Evolutionary conservation across 495 filamentous ascomycete genomes (phyloP).

Genomic region (Penicillium arizonense): DNA sequence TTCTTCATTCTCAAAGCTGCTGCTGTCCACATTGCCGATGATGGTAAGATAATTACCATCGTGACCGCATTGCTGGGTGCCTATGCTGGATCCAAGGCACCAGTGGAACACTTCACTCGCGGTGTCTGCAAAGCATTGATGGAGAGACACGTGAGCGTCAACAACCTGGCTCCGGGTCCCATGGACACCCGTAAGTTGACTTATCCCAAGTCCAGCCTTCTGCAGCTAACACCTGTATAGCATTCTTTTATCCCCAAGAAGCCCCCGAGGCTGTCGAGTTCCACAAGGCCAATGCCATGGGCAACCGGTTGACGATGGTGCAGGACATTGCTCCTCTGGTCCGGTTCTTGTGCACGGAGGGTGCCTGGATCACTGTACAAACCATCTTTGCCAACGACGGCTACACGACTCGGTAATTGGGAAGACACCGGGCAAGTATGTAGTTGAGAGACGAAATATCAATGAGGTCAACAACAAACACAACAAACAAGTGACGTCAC

Average conservation of each 20-base stretch:
- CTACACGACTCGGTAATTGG: constrained; percentile 32
- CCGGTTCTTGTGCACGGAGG: constrained; percentile 36
- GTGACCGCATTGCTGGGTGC: constrained; percentile 36
- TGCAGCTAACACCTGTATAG: constrained; percentile 9
- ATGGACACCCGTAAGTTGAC: constrained; percentile 41
- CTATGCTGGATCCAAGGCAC: constrained; percentile 39
- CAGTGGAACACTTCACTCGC: constrained; percentile 40
- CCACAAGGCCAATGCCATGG: constrained; percentile 34
- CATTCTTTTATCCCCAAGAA: constrained; percentile 39
- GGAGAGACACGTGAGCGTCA: constrained; percentile 31
- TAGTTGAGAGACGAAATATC: neutral
- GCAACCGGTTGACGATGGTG: constrained; percentile 28
- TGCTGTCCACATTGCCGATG: constrained; percentile 19
- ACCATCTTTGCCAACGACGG: constrained; percentile 44
- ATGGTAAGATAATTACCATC: neutral
- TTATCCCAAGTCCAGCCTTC: neutral
- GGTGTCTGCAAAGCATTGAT: constrained; percentile 41
- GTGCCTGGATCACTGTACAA: constrained; percentile 37
- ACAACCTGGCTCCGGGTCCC: constrained; percentile 37
- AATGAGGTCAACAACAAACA: neutral
- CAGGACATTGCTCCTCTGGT: constrained; percentile 38
- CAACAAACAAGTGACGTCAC: neutral
- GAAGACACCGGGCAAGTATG: neutral
- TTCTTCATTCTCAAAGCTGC: constrained; percentile 39
- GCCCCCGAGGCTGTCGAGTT: constrained; percentile 31